Percentiles rank a stretch among this genome's conserved stretches.
Evolutionary conservation across 371 early-diverging fungal species (phyloP).

Genomic region (Mortierella sp.): DNA sequence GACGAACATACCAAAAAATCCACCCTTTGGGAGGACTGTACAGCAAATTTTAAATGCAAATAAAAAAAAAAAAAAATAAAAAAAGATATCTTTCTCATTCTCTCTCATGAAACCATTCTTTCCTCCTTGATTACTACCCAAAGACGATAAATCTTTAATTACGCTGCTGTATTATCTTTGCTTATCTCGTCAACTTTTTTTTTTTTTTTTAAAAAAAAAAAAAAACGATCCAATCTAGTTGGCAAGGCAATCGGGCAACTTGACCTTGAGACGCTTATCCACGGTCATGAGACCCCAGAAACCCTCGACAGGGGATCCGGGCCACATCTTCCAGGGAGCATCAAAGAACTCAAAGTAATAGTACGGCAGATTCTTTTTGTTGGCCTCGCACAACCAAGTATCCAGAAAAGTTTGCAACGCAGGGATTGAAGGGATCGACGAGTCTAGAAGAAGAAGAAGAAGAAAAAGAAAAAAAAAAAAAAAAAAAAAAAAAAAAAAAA

Average conservation of each 20-base stretch:
- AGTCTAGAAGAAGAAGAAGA: constrained; percentile 6
- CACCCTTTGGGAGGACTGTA: too few species aligned
- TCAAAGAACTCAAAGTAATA: constrained; percentile 77
- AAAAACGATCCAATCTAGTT: constrained; percentile 3
- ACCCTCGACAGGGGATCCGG: constrained; percentile 65
- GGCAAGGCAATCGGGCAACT: constrained; percentile 57
- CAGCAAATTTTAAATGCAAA: too few species aligned
- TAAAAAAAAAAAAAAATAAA: too few species aligned
- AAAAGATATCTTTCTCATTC: too few species aligned
- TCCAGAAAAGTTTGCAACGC: constrained; percentile 63
- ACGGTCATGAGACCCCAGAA: constrained; percentile 70
- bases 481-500: too few species aligned
- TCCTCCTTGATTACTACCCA: too few species aligned
- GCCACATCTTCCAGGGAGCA: constrained; percentile 74
- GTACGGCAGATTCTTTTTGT: constrained; percentile 62
- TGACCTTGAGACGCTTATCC: constrained; percentile 56
- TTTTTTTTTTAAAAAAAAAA: neutral
- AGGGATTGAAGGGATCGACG: constrained; percentile 57
- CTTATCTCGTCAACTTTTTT: too few species aligned
- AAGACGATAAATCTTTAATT: too few species aligned
- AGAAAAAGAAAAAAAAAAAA: neutral
- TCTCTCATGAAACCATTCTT: too few species aligned
- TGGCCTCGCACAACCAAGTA: constrained; percentile 66
- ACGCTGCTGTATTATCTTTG: too few species aligned
- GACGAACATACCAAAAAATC: too few species aligned